Conservation (phyloP, 2,329 filamentous ascomycete species). For the Exophiala bonariae region DNA sequence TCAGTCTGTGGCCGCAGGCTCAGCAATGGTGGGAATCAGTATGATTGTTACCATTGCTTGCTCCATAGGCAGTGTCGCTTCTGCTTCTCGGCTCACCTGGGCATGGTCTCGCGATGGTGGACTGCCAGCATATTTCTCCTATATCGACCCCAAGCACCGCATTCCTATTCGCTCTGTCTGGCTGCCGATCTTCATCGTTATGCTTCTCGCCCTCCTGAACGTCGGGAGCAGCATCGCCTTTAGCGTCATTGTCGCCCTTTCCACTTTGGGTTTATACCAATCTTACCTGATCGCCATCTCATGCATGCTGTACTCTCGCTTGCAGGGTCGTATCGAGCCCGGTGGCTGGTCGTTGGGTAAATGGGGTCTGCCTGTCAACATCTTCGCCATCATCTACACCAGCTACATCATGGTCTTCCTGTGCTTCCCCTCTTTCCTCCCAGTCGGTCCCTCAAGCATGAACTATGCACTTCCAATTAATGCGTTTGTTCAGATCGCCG, state of each 20-base stretch:
- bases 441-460: slow-evolving; percentile 36
- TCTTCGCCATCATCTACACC: slow-evolving; percentile 37
- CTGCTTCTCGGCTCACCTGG: slow-evolving; percentile 50
- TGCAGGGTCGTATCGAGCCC: slow-evolving; percentile 25
- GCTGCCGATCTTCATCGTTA: slow-evolving; percentile 35
- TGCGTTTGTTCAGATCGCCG: slow-evolving; percentile 23
- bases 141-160: slow-evolving; percentile 34
- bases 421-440: slow-evolving; percentile 35
- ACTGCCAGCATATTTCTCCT: slow-evolving; percentile 41
- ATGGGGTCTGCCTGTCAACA: slow-evolving; percentile 35
- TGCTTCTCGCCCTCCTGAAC: slow-evolving; percentile 41
- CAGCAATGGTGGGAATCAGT: slow-evolving; percentile 16
- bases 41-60: slow-evolving; percentile 18
- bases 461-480: slow-evolving; percentile 40
- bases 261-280: slow-evolving; percentile 37
- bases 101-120: slow-evolving; percentile 52
- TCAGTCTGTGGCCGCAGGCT: slow-evolving; percentile 13
- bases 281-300: slow-evolving; percentile 33
- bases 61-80: slow-evolving; percentile 36
- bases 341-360: slow-evolving; percentile 22
- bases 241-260: slow-evolving; percentile 41
- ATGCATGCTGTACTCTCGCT: slow-evolving; percentile 20
- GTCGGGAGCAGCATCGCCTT: slow-evolving; percentile 39
- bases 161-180: slow-evolving; percentile 42
- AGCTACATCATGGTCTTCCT: slow-evolving; percentile 33